phyloP scores from a whole-genome alignment of 2,329 filamentous ascomycete genomes.

The Colletotrichum sp. region DNA sequence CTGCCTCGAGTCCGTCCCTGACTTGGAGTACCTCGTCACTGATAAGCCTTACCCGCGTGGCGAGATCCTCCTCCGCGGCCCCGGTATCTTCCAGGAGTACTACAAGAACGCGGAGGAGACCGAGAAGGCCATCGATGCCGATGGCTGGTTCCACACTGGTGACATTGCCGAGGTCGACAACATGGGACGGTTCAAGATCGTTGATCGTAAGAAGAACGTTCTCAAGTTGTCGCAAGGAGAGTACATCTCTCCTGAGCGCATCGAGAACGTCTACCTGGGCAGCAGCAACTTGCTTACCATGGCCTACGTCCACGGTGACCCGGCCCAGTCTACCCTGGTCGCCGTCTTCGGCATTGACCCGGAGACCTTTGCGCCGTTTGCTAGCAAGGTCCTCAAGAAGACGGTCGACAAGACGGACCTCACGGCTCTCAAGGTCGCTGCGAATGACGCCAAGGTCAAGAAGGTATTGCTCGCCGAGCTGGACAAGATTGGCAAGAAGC shows the following conservation, averaged over 20 bases:
- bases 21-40: slow-evolving; percentile 89
- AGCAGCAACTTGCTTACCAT: slow-evolving; percentile 79
- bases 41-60: slow-evolving; percentile 92
- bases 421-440: slow-evolving; percentile 69
- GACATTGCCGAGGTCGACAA: slow-evolving; percentile 89
- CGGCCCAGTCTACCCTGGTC: slow-evolving; percentile 80
- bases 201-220: slow-evolving; percentile 99
- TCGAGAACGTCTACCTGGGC: slow-evolving; percentile 92
- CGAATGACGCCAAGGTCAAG: slow-evolving; percentile 72
- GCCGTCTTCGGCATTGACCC: slow-evolving; percentile 89
- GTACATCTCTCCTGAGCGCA: slow-evolving; percentile 95
- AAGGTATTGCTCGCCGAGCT: slow-evolving; percentile 80
- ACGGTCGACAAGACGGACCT: slow-evolving; percentile 68
- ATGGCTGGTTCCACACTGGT: slow-evolving; percentile 97
- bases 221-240: slow-evolving; percentile 97
- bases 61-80: slow-evolving; percentile 83
- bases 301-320: slow-evolving; percentile 91
- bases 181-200: slow-evolving; percentile 86
- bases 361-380: slow-evolving; percentile 80
- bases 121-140: slow-evolving; percentile 76
- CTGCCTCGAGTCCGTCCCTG: slow-evolving; percentile 85
- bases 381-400: slow-evolving; percentile 75
- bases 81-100: slow-evolving; percentile 84
- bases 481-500: slow-evolving; percentile 77
- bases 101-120: slow-evolving; percentile 92